These are phyloP conservation scores for Zygotorulaspora mrakii DNA, from an alignment of 1,139 yeast species.

Conservation along the genomic window DNA sequence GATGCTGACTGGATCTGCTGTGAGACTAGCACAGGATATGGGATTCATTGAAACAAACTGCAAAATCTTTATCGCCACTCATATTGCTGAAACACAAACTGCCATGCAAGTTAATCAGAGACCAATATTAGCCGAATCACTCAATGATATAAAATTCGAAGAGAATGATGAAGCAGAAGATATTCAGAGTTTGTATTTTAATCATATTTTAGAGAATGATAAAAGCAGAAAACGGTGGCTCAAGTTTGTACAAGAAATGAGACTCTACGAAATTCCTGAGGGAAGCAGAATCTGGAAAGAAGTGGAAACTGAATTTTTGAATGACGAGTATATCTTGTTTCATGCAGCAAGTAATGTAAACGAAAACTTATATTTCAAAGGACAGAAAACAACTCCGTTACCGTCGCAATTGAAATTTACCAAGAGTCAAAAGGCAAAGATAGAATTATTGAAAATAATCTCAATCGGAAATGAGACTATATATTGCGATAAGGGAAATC, in stretches of 20 bases:
- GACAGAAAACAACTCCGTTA: conserved; percentile 8
- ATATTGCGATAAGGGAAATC: conserved; percentile 51
- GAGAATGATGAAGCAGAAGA: conserved; percentile 32
- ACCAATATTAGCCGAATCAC: conserved; percentile 63
- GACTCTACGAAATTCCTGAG: conserved; percentile 27
- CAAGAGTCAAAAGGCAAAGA: conserved; percentile 66
- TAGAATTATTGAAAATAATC: conserved; percentile 74
- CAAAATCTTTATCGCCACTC: conserved; percentile 76
- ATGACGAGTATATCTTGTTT: conserved; percentile 33
- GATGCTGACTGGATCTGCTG: conserved; percentile 88
- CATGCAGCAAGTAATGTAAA: conserved; percentile 18
- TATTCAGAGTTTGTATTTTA: conserved; percentile 31
- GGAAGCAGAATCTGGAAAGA: conserved; percentile 31
- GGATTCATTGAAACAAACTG: conserved; percentile 73
- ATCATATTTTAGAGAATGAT: conserved; percentile 27
- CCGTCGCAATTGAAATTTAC: conserved; percentile 46
- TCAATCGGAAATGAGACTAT: conserved; percentile 81
- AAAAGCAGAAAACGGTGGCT: conserved; percentile 35
- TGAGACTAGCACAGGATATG: conserved; percentile 82
- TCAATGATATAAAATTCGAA: conserved; percentile 59
- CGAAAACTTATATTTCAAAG: conserved; percentile 13
- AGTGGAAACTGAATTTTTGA: conserved; percentile 33
- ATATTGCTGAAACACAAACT: conserved; percentile 72
- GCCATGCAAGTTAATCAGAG: conserved; percentile 69
- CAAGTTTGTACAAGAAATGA: conserved; percentile 17